Evolutionary conservation across 2,329 filamentous ascomycete species (phyloP).

Genomic region (Colletotrichum destructivum): DNA sequence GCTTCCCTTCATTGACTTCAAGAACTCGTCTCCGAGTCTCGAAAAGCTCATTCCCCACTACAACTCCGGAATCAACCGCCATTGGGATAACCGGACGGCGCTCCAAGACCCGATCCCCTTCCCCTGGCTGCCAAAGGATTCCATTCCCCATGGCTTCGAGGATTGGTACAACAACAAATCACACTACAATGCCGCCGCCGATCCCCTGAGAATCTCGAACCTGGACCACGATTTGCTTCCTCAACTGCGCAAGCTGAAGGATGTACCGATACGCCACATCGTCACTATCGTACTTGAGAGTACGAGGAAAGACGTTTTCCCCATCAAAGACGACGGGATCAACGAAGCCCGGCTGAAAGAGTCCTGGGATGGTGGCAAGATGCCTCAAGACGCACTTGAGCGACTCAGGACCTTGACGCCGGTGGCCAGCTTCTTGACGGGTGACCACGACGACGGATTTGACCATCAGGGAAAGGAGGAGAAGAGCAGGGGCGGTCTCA

Average conservation of each 20-base stretch:
- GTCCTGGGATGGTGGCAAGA: slow-evolving; percentile 44
- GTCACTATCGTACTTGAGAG: slow-evolving; percentile 55
- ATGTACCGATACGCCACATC: slow-evolving; percentile 52
- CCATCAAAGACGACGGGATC: slow-evolving; percentile 51
- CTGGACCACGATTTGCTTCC: slow-evolving; percentile 47
- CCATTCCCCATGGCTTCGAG: slow-evolving; percentile 42
- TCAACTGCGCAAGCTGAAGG: slow-evolving; percentile 37
- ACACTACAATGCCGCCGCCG: slow-evolving; percentile 51
- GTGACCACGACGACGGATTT: slow-evolving; percentile 30
- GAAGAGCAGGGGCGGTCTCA: slow-evolving; percentile 49
- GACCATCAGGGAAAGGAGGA: slow-evolving; percentile 13
- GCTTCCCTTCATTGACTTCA: slow-evolving; percentile 53
- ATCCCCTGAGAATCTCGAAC: slow-evolving; percentile 53
- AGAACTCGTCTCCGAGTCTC: slow-evolving; percentile 47
- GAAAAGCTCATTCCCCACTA: slow-evolving; percentile 44
- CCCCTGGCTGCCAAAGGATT: slow-evolving; percentile 49
- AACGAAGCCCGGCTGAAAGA: slow-evolving; percentile 46
- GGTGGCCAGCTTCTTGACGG: slow-evolving; percentile 31
- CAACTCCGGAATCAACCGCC: slow-evolving; percentile 45
- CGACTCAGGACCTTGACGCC: slow-evolving; percentile 46
- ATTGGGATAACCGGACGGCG: slow-evolving; percentile 51
- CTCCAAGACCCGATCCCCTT: slow-evolving; percentile 44
- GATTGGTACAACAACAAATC: slow-evolving; percentile 48
- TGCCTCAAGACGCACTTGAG: slow-evolving; percentile 48
- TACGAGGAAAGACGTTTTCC: slow-evolving; percentile 55